A percentile compares a stretch with the other conserved stretches of the same genome.
Conservation (phyloP, 768 basidiomycete species). For the Cyclocybe cylindracea region DNA sequence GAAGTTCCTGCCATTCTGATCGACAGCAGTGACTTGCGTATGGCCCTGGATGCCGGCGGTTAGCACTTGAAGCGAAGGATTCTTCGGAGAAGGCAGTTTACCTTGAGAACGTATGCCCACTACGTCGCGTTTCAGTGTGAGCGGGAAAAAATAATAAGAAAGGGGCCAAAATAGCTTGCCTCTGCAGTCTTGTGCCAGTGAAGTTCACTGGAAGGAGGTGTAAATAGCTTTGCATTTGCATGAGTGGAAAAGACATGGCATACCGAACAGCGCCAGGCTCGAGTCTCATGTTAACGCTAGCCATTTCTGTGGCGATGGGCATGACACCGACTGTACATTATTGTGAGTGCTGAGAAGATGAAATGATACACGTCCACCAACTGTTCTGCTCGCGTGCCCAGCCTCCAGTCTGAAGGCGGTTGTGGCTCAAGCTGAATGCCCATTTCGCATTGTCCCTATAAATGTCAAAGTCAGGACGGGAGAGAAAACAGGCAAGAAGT, state of each 20-base stretch:
- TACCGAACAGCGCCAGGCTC: constrained; percentile 50
- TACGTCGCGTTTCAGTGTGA: constrained; percentile 5
- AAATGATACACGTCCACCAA: constrained; percentile 31
- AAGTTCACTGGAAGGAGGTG: constrained; percentile 38
- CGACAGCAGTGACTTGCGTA: constrained; percentile 48
- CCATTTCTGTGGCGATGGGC: constrained; percentile 42
- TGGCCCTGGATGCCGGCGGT: constrained; percentile 31
- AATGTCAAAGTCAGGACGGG: not conserved
- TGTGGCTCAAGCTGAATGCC: constrained; percentile 64
- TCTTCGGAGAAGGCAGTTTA: constrained; percentile 7
- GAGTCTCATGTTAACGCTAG: constrained; percentile 53
- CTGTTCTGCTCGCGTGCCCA: constrained; percentile 57
- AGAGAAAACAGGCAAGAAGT: not conserved
- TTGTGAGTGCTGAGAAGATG: not conserved
- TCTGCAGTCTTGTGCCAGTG: constrained; percentile 57
- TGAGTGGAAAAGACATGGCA: not conserved
- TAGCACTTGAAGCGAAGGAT: not conserved
- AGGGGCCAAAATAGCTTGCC: constrained; percentile 17
- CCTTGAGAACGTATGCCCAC: constrained; percentile 56
- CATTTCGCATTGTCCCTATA: constrained; percentile 54
- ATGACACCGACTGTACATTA: constrained; percentile 37
- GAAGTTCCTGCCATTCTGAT: constrained; percentile 50
- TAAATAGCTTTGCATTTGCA: not conserved
- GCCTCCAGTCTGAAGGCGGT: constrained; percentile 58
- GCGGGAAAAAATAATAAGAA: too few species aligned